Base-by-base conservation (phyloP, 1,284 basidiomycete genomes). In the Rhodotorula sp. region DNA sequence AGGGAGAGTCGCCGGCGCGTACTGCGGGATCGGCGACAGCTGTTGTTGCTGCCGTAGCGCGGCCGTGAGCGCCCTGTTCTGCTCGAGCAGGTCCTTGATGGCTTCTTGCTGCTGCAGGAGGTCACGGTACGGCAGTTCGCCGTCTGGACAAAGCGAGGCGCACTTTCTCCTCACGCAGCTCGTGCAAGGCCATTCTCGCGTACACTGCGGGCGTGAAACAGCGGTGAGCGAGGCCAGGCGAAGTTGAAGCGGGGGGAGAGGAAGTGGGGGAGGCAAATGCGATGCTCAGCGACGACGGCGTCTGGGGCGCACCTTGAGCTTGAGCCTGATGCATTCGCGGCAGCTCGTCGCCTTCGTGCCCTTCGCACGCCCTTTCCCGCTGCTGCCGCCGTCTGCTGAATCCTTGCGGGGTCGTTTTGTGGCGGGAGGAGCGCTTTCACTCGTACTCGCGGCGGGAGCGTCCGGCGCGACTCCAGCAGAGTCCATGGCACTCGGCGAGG, bases 141-240 rank as follows among this genome's bases (percentile, higher is more conserved):
- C 74, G 59, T 46, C 70, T 59, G 74, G 74, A 34, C 74, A 76
- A 30, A 76, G 66, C 44, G 71, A 64, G n/a, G 62, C 68, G 55
- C 72, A 74, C 32, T 72, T 72, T 24, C 74, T 65, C 6, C 70
- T 65, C 24, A 74, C 68, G 49, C 74, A 76, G 55, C 67, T 70
- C 22, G 72, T 60, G 48, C 74, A 76, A 22, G 74, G 74, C 72
- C 72, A 76, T 17, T 64, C 68, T 27, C 74, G 70, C 29, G 72
- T 72, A 54, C 74, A 76, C 74, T 76, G 62, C 20, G 13, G 6
- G 36, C 36, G 13, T 36, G 13, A 13, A 6, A 36, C 6, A 36
- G 13, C 36, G 36, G 36, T 36, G 36, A 36, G 36, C 36, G 36
- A 36, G 36, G 36, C 13, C 36, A 36, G 36, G 36, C 36, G 36